Evolutionary conservation across 2,329 filamentous ascomycete genomes (phyloP).

Genomic region (Stachybotrys echinatus): DNA sequence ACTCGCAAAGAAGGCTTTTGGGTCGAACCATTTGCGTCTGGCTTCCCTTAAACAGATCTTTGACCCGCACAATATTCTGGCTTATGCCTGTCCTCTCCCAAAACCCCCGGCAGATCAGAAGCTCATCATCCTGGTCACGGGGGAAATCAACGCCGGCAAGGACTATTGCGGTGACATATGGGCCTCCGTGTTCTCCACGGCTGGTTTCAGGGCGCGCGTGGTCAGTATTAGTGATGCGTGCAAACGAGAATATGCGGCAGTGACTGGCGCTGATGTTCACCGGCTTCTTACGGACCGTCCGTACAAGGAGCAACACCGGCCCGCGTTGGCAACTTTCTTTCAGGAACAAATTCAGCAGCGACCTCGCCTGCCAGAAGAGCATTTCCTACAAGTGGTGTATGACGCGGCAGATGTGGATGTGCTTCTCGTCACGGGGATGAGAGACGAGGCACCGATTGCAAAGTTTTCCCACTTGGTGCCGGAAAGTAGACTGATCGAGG

Average conservation of each 20-base stretch:
- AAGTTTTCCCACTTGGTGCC: constrained; percentile 49
- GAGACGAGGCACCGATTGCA: constrained; percentile 53
- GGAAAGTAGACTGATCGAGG: constrained; percentile 46
- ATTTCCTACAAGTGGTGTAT: constrained; percentile 43
- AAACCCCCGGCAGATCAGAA: constrained; percentile 27
- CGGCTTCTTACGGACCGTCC: constrained; percentile 46
- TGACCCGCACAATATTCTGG: constrained; percentile 47
- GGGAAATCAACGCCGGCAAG: constrained; percentile 51
- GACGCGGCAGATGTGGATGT: constrained; percentile 40
- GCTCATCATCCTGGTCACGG: constrained; percentile 54
- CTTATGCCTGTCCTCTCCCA: constrained; percentile 50
- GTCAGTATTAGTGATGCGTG: constrained; percentile 52
- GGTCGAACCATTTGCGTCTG: constrained; percentile 44
- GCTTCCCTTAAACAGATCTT: constrained; percentile 40
- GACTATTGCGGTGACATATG: constrained; percentile 53
- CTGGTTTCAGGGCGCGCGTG: constrained; percentile 28
- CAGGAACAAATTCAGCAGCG: constrained; percentile 33
- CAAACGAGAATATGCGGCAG: constrained; percentile 52
- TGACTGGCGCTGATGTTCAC: constrained; percentile 38
- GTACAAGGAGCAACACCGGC: constrained; percentile 58
- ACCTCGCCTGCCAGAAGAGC: constrained; percentile 42
- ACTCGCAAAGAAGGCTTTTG: constrained; percentile 51
- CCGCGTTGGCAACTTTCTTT: constrained; percentile 47
- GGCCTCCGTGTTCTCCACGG: constrained; percentile 33
- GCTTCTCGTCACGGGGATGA: constrained; percentile 58